Evolutionary conservation across 352 stramenopile species (phyloP), one percentile per base, ranked within the genome.

Genomic region (Peronospora destructor): DNA sequence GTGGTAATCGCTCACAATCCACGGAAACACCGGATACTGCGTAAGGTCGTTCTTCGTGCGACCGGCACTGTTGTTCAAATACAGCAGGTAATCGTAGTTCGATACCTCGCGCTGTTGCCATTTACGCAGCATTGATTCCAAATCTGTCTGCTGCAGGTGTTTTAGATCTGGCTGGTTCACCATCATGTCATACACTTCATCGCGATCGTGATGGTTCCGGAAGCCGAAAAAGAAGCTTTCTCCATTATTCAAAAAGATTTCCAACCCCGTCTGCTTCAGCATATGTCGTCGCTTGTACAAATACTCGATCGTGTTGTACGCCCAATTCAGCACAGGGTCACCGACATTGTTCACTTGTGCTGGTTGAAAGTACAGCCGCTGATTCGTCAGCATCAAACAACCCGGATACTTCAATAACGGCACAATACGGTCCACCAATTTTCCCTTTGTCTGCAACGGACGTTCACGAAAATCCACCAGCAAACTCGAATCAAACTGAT

Each of bases 21-120:
- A 99, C 19, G 96, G 96, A 69, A 98, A 98, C n/a, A 99, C 91
- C 0, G 95, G 95, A 66, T 98, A 99, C 53, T 98, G 93, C 12
- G 81, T 95, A 12, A 97, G 53, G 43, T 97, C 88, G 43, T 96
- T 95, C 47, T 83, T 76, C 23, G 79, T 92, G 30, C 88, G 71
- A 0, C 85, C 87, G 0, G 85, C 81, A 29, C 84, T 64, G 39
- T 90, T 92, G 67, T 97, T 97, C 19, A 97, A 59, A 45, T 89
- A 91, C 36, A 82, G 50, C 4, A 96, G 56, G 50, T 97, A 97
- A 32, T 94, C 83, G 41, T 94, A 98, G 55, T 98, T 99, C 6
- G 87, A 97, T 21, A 99, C 81, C 33, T 90, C 76, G 2, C 76
- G 67, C 9, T 67, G 65, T 45, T 94, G 84, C 84, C 84, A 94